Evolutionary conservation across 495 filamentous ascomycete species (phyloP), one percentile per base, ranked within the genome.

Genomic region (Lasiosphaeriaceae sp.): DNA sequence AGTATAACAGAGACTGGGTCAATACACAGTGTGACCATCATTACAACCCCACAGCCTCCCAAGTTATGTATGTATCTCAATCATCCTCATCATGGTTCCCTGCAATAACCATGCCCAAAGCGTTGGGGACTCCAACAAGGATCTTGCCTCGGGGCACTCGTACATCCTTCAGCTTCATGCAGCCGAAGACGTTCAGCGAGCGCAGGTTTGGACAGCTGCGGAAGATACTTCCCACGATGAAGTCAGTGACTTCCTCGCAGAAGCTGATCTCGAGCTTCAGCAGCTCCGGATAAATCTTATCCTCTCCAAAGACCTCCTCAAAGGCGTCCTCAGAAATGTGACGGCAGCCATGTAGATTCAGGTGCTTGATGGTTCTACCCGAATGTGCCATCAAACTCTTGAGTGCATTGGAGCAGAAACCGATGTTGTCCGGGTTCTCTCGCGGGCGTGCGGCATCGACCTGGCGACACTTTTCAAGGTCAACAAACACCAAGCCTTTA

Each of bases 381-480:
- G 91, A 96, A 65, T 96, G 92, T n/a, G 71, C 71, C 89, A 97
- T 96, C 50, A 96, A 69, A 1, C 90, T 86, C 47, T 77, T 62
- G 69, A 97, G 92, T 0, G 88, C 90, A 39, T 77, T 66, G 11
- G 84, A 86, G 45, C 84, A 88, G 52, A 96, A 81, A 17, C 90
- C 90, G 29, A 89, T 71, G 19, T 76, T 74, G 56, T 85, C 74
- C 2, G 83, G 79, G 62, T 87, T 90, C n/a, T 69, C 60, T 19
- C 71, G 63, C 17, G 77, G 75, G 0, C 65, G 50, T 20, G 76
- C 64, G 57, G 87, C 80, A 60, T 96, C 90, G 24, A 92, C 63
- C 60, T 90, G 82, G 29, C 90, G 85, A 54, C 84, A 88, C 47
- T 83, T 83, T 48, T 85, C 83, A 29, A 97, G 71, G 68, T 96